These are phyloP conservation scores for Hanseniaspora lachancei DNA, from an alignment of 805 yeast genomes.

Conservation along the genomic window DNA sequence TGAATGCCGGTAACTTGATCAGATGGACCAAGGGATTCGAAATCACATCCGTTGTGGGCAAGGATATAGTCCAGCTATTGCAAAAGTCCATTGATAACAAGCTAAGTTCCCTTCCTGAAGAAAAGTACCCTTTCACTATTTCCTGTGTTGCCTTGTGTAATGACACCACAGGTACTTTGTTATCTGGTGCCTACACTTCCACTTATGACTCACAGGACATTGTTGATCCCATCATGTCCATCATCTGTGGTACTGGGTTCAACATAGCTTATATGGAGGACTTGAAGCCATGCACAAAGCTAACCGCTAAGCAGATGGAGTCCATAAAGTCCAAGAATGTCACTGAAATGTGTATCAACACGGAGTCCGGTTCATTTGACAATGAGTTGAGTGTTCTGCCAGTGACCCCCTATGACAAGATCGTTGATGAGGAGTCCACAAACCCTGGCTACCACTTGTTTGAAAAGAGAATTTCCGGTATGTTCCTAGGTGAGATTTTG, in stretches of 20 bases:
- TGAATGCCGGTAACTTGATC: constrained; percentile 65
- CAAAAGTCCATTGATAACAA: constrained; percentile 55
- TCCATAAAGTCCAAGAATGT: constrained; percentile 33
- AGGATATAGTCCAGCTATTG: constrained; percentile 62
- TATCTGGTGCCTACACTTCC: constrained; percentile 74
- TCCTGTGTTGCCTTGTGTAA: constrained; percentile 78
- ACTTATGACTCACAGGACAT: constrained; percentile 37
- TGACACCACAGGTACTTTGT: constrained; percentile 88
- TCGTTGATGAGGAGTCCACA: constrained; percentile 58
- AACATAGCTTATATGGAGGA: constrained; percentile 88
- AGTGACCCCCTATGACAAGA: constrained; percentile 59
- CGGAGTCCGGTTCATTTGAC: constrained; percentile 98
- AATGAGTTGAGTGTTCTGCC: constrained; percentile 67
- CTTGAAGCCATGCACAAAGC: constrained; percentile 58
- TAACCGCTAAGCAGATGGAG: constrained; percentile 36
- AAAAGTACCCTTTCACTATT: constrained; percentile 36
- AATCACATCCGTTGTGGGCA: constrained; percentile 70
- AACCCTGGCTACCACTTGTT: constrained; percentile 83
- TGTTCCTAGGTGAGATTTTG: constrained; percentile 83
- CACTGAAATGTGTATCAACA: constrained; percentile 73
- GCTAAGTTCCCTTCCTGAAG: constrained; percentile 20
- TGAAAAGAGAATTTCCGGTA: constrained; percentile 83
- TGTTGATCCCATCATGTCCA: constrained; percentile 71
- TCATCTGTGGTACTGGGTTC: constrained; percentile 95
- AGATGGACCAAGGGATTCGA: constrained; percentile 97